These are phyloP conservation scores for Phallus indusiatus DNA, from an alignment of 768 basidiomycete genomes.

Conservation along the genomic window DNA sequence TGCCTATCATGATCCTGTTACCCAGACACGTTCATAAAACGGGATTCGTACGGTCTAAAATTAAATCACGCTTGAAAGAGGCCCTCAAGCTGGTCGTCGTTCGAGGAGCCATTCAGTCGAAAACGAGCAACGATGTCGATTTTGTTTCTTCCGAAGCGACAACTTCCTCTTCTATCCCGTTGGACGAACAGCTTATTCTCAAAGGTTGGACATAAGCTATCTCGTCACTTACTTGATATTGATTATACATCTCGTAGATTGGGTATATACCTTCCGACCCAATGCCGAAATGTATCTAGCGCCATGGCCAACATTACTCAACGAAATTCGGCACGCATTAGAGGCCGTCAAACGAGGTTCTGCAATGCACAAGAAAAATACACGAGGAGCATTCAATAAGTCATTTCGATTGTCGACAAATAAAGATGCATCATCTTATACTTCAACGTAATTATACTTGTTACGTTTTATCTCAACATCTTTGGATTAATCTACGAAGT, in stretches of 20 bases:
- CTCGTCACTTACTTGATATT: neutral
- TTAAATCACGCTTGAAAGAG: neutral
- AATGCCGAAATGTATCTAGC: neutral
- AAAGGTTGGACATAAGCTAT: too few relatives aligned
- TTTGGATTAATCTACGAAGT: neutral
- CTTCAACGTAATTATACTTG: neutral
- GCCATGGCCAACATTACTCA: neutral
- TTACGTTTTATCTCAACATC: neutral
- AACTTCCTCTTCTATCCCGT: too few relatives aligned
- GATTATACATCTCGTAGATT: neutral
- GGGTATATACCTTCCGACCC: slow-evolving; percentile 6
- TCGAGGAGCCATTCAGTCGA: neutral
- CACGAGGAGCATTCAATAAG: neutral
- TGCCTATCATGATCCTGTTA: slow-evolving; percentile 1
- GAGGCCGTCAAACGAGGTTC: neutral
- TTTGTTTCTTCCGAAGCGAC: neutral
- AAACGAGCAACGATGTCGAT: neutral
- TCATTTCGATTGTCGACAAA: too few relatives aligned
- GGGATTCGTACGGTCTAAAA: slow-evolving; percentile 3
- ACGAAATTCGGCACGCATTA: neutral
- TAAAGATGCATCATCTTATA: neutral
- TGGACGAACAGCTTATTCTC: too few relatives aligned
- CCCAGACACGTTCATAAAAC: neutral
- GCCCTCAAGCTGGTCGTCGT: slow-evolving; percentile 5
- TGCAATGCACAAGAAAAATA: neutral